phyloP scores from a whole-genome alignment of 1,284 basidiomycete species.

The Irpex sp. region DNA sequence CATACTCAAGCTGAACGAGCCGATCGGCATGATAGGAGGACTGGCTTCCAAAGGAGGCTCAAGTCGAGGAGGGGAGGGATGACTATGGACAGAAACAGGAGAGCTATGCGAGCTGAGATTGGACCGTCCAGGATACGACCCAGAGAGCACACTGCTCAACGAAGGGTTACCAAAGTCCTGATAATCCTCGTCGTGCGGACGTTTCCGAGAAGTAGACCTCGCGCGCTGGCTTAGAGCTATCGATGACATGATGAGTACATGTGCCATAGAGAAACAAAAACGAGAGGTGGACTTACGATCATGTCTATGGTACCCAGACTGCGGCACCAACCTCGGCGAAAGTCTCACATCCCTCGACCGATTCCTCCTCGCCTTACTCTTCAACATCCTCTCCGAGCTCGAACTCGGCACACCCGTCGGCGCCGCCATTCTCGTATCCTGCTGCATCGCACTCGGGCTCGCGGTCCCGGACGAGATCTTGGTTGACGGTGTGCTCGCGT shows the following conservation, averaged over 20 bases:
- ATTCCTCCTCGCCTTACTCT: slow-evolving; percentile 51
- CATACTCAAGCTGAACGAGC: slow-evolving; percentile 20
- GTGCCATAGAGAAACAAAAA: slow-evolving; percentile 7
- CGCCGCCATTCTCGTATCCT: slow-evolving; percentile 27
- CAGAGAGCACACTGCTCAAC: slow-evolving; percentile 24
- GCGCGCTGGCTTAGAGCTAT: slow-evolving; percentile 45
- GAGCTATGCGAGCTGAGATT: slow-evolving; percentile 66
- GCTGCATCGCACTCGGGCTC: slow-evolving; percentile 11
- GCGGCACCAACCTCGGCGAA: slow-evolving; percentile 54
- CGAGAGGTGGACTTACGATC: slow-evolving; percentile 48
- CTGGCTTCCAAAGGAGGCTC: slow-evolving; percentile 25
- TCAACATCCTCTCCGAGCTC: slow-evolving; percentile 37
- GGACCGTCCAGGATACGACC: slow-evolving; percentile 32
- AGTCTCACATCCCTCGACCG: slow-evolving; percentile 58
- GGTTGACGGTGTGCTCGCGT: slow-evolving; percentile 8
- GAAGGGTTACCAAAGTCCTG: slow-evolving; percentile 35
- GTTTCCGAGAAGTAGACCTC: slow-evolving; percentile 69
- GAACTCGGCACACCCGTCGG: slow-evolving; percentile 28
- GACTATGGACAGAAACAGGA: slow-evolving; percentile 59
- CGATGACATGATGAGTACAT: slow-evolving; percentile 15
- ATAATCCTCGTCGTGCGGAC: slow-evolving; percentile 60
- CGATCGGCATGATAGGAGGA: slow-evolving; percentile 21
- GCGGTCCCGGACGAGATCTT: slow-evolving; percentile 18
- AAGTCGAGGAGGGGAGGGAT: slow-evolving; percentile 58
- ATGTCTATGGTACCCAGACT: slow-evolving; percentile 59